Evolutionary conservation across 2,329 filamentous ascomycete species (phyloP), one percentile per base, ranked within the genome.

Genomic region (Whalleya microplaca): DNA sequence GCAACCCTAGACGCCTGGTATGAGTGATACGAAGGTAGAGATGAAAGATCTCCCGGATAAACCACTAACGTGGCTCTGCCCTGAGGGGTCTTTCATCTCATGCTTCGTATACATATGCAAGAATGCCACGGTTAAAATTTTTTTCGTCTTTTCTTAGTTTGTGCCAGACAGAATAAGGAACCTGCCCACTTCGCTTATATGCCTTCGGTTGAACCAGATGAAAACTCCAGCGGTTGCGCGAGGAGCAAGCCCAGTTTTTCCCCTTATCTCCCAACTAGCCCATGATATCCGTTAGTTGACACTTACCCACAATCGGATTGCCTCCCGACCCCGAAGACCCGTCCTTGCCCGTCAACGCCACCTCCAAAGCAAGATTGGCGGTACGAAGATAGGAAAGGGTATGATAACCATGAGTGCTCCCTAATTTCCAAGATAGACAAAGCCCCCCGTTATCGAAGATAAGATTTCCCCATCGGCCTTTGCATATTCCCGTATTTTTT

Each of bases 391-490:
- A 60, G 62, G 54, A 53, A 62, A 47, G 23, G 43, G 42, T n/a
- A 40, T 47, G 32, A 43, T 32, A 41, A 46, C 54, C 20, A 41
- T 18, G 46, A 53, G 54, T 57, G 54, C 50, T 56, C 55, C 51
- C 49, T 55, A 56, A 20, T 63, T 56, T 64, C 62, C 62, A 62
- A 61, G 41, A 59, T 54, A 53, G 45, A 47, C 43, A 47, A 53
- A n/a, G 6, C 10, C 32, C 43, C 43, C 50, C 19, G 40, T 55
- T 41, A 43, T 41, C 21, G 46, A 55, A 47, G 48, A 41, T 32
- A 41, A 48, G 21, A 45, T 40, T 23, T 42, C 50, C 23, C n/a
- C n/a, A n/a, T n/a, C n/a, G n/a, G n/a, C 14, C 23, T 41, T 44
- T n/a, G 21, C 46, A 41, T 51, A 19, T 21, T 29, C 19, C 45